Evolutionary conservation across 2,329 filamentous ascomycete species (phyloP).

Genomic region (Aspergillus unguis): DNA sequence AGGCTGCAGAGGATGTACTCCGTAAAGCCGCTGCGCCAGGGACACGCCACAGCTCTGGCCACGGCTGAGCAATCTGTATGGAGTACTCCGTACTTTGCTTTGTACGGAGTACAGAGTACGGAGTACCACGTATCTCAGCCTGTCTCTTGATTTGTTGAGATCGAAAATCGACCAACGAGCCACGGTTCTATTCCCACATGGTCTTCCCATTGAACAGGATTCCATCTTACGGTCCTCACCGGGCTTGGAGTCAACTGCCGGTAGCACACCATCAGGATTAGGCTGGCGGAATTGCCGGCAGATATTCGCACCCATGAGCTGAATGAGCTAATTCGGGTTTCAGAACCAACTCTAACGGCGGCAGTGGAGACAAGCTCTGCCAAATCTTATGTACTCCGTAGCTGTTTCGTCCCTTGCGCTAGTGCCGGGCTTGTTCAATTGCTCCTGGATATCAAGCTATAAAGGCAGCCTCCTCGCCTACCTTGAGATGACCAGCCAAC

Average conservation of each 20-base stretch:
- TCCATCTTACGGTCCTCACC: neutral
- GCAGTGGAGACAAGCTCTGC: neutral
- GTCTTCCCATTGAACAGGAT: neutral
- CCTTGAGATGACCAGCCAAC: neutral
- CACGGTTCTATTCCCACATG: conserved; percentile 1
- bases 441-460: conserved; percentile 3
- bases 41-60: neutral
- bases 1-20: neutral
- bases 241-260: neutral
- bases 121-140: neutral
- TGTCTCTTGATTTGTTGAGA: neutral
- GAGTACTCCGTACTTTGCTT: too few species aligned
- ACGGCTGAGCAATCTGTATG: too few species aligned
- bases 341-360: neutral
- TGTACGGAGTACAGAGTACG: too few species aligned
- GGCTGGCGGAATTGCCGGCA: neutral
- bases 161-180: neutral
- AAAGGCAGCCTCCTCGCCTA: conserved; percentile 2
- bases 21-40: neutral
- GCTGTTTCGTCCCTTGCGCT: conserved; percentile 3
- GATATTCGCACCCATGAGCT: neutral
- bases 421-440: neutral
- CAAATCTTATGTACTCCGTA: neutral
- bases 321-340: conserved; percentile 1
- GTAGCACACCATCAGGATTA: neutral